A percentile compares a stretch with the other conserved stretches of the same genome.
Conservation (phyloP, 2,329 filamentous ascomycete species). For the Microcyclospora tardicrescens region DNA sequence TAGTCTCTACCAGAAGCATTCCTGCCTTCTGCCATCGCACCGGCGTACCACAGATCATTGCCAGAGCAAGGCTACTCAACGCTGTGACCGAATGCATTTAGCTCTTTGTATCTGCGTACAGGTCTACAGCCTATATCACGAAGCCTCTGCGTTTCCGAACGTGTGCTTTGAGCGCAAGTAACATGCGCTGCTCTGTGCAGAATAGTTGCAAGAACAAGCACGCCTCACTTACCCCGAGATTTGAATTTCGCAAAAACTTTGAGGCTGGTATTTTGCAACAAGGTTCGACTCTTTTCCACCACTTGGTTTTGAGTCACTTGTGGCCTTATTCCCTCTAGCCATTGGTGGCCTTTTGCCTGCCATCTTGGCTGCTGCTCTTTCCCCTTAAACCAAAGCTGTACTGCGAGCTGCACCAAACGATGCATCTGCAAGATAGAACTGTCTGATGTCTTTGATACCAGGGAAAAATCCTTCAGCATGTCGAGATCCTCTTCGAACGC, state of each 20-base stretch:
- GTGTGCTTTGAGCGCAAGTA: neutral
- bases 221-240: neutral
- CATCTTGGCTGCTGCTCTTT: constrained; percentile 3
- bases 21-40: no score
- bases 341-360: constrained; percentile 5
- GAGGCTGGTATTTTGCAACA: constrained; percentile 9
- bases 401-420: constrained; percentile 28
- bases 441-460: constrained; percentile 3
- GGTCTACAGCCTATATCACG: neutral
- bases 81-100: no score
- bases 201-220: neutral
- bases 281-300: constrained; percentile 14
- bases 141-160: neutral
- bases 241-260: constrained; percentile 19
- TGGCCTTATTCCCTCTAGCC: constrained; percentile 12
- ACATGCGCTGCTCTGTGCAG: neutral
- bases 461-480: constrained; percentile 4
- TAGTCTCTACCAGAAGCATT: no score
- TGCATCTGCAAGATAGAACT: constrained; percentile 2
- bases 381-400: constrained; percentile 22
- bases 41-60: no score
- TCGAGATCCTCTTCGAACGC: constrained; percentile 7
- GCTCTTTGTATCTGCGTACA: neutral
- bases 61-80: no score
- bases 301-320: neutral